A percentile compares a stretch with the other conserved stretches of the same genome.
Conservation (phyloP, 2,329 filamentous ascomycete genomes). For the Karstenula rhodostoma region DNA sequence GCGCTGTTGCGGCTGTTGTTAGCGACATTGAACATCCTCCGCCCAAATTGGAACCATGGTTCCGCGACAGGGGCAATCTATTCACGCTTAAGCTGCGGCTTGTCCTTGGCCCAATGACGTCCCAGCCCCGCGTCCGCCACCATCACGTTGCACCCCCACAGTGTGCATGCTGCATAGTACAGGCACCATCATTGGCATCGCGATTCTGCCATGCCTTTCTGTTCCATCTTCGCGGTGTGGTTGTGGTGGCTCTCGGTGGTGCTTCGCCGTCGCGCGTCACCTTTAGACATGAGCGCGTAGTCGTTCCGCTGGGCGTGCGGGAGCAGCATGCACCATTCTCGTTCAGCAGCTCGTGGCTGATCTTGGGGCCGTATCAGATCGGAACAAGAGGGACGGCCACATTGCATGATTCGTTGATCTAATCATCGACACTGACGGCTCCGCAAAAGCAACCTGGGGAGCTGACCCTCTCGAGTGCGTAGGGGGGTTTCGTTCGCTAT, state of each 20-base stretch:
- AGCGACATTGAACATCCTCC: constrained; percentile 27
- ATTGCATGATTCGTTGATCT: constrained; percentile 5
- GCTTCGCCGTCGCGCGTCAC: constrained; percentile 15
- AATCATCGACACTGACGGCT: constrained; percentile 21
- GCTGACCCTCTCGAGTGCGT: constrained; percentile 64
- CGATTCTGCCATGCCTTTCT: constrained; percentile 10
- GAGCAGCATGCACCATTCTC: constrained; percentile 30
- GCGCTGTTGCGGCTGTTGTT: constrained; percentile 29
- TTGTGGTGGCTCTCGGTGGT: constrained; percentile 17
- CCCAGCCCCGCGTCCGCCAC: constrained; percentile 18
- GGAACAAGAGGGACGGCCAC: constrained; percentile 64
- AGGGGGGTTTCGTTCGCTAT: constrained; percentile 61
- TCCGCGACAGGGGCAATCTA: constrained; percentile 22
- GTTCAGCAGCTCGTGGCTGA: constrained; percentile 56
- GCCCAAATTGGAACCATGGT: constrained; percentile 25
- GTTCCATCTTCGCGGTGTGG: not conserved
- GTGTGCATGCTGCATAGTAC: not conserved
- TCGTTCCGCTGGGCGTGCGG: constrained; percentile 24
- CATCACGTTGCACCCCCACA: constrained; percentile 4
- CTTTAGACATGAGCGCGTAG: constrained; percentile 23
- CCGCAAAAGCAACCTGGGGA: constrained; percentile 64
- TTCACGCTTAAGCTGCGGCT: constrained; percentile 22
- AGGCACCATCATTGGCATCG: not conserved
- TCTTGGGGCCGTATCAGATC: constrained; percentile 66
- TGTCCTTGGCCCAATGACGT: constrained; percentile 28